A percentile compares a stretch with the other conserved stretches of the same genome.
phyloP scores from a whole-genome alignment of 768 basidiomycete genomes.

The Tulasnella sp. region DNA sequence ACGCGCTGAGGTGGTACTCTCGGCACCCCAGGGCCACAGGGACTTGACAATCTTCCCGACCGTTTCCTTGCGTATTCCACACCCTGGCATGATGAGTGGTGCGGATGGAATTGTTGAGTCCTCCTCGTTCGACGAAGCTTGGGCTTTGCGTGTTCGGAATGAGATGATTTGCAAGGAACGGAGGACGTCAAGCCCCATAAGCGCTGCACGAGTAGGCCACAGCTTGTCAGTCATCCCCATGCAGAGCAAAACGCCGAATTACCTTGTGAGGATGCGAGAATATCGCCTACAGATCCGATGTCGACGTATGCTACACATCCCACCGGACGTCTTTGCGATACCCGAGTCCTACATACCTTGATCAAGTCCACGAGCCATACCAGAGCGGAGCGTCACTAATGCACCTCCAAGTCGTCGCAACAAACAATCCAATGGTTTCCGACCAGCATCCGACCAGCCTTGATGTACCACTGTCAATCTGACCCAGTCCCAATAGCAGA shows the following conservation, averaged over 20 bases:
- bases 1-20: constrained; percentile 62
- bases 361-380: constrained; percentile 47
- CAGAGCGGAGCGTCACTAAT: constrained; percentile 71
- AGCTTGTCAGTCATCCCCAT: not conserved
- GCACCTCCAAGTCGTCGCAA: not conserved
- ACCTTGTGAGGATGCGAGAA: constrained; percentile 79
- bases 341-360: constrained; percentile 32
- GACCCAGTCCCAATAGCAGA: not conserved
- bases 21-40: constrained; percentile 44
- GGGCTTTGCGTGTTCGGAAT: not conserved
- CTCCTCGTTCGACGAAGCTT: not conserved
- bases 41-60: constrained; percentile 37
- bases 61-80: constrained; percentile 54
- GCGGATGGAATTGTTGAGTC: constrained; percentile 6
- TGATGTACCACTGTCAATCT: not conserved
- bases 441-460: constrained; percentile 49
- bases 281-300: constrained; percentile 45
- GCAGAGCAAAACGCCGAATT: constrained; percentile 13
- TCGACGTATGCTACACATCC: constrained; percentile 29
- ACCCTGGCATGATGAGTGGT: constrained; percentile 50
- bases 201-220: too few relatives aligned
- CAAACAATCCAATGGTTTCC: constrained; percentile 38
- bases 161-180: too few relatives aligned
- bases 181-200: too few relatives aligned
- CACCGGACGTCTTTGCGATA: not conserved